Base-by-base conservation (phyloP, 805 yeast genomes). In the Ogataea kodamae region DNA sequence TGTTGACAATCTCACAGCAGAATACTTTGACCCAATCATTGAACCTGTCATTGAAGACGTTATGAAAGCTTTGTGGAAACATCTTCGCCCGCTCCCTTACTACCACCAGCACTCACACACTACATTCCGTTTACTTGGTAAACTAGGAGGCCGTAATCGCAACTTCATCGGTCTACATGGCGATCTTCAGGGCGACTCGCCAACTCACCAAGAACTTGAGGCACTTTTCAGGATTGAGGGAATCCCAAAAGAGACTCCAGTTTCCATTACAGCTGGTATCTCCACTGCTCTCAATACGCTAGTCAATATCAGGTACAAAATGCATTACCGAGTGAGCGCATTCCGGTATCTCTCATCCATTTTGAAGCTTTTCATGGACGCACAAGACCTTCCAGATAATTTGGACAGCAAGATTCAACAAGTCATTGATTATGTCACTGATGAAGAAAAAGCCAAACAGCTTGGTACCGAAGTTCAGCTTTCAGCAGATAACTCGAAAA, bases 1-100 rank as follows among this genome's bases (percentile, higher is more conserved):
- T 55, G 96, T 92, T 15, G 99, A 92, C 52, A 92, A 94, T 51
- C 61, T 92, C 41, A 94, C 97, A 0, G 95, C 97, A 0, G 95
- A 89, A 45, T 92, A 89, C 57, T 88, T 92, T 58, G 98, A 92
- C 50, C 97, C 98, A 2, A 89, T 92, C 54, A 79, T 92, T 40
- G 97, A 89, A 52, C 97, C 99, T 0, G 97, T 89, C 2, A 79
- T 90, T 34, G 94, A 85, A 40, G 97, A 92, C 48, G 88, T 94
- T 2, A 84, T 89, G 86, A 79, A 81, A 22, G 95, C 97, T 0
- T 66, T 92, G 20, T 92, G 96, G 90, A 80, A 76, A 42, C 92
- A 90, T 48, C 61, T 92, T 46, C 79, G 79, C 50, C 98, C 99
- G 2, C 72, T 89, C 21, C 97, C 99, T 0, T 88, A 87, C 55